Evolutionary conservation across 2,329 filamentous ascomycete genomes (phyloP).

Genomic region (Trichoderma sp.): DNA sequence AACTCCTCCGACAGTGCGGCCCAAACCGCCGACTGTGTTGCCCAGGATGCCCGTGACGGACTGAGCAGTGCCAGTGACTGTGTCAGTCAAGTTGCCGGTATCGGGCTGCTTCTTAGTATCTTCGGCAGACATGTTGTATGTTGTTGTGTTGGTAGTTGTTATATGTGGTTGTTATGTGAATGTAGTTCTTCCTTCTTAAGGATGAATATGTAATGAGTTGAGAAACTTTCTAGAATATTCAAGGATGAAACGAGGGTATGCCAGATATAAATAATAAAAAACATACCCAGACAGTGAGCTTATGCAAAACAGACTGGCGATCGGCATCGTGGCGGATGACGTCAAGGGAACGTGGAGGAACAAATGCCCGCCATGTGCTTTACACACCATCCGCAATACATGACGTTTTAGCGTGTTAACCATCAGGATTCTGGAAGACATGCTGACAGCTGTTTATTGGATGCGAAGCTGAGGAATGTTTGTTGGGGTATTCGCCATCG

Average conservation of each 20-base stretch:
- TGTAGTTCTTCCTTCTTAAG: not conserved
- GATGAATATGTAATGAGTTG: not conserved
- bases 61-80: conserved; percentile 39
- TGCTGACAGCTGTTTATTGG: not conserved
- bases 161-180: not conserved
- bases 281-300: not conserved
- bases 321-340: conserved; percentile 22
- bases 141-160: conserved; percentile 3
- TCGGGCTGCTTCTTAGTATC: conserved; percentile 28
- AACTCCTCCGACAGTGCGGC: conserved; percentile 43
- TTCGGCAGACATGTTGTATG: conserved; percentile 27
- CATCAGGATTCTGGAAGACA: not conserved
- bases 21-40: conserved; percentile 44
- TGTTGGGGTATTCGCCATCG: conserved; percentile 15
- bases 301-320: not conserved
- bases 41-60: conserved; percentile 44
- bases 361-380: not conserved
- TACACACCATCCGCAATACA: not conserved
- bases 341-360: conserved; percentile 8
- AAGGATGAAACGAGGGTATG: not conserved
- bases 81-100: conserved; percentile 29
- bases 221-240: not conserved
- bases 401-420: conserved; percentile 14
- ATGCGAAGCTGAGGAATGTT: not conserved
- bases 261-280: not conserved